phyloP scores from a whole-genome alignment of 2,329 filamentous ascomycete species.

The Fusarium neocosmosporiellum region DNA sequence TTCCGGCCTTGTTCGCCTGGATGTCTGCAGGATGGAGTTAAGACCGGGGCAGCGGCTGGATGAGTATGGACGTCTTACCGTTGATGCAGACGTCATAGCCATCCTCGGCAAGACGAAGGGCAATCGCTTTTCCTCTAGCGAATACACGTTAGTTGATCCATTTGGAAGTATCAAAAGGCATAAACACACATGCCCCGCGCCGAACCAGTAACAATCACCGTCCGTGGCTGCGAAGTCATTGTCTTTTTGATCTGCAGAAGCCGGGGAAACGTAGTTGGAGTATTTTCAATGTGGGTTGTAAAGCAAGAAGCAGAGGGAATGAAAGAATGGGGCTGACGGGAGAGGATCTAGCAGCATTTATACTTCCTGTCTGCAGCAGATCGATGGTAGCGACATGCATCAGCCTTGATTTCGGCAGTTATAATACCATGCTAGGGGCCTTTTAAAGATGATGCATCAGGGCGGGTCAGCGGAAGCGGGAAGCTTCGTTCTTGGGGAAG shows the following conservation, averaged over 20 bases:
- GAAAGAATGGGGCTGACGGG: background rate
- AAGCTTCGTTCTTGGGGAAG: background rate
- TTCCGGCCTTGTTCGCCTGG: slow-evolving; percentile 47
- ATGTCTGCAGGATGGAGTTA: slow-evolving; percentile 1
- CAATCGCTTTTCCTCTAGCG: slow-evolving; percentile 69
- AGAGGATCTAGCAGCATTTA: background rate
- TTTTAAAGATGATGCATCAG: background rate
- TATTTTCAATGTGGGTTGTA: background rate
- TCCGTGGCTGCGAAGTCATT: background rate
- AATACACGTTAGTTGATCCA: background rate
- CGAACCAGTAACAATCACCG: background rate
- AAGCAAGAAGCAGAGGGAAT: background rate
- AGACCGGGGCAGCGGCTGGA: rapidly evolving
- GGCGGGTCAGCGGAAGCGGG: background rate
- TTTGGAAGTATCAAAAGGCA: slow-evolving; percentile 57
- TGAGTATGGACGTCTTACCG: background rate
- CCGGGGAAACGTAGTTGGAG: background rate
- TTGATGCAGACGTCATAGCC: slow-evolving; percentile 72
- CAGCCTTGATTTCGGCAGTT: background rate
- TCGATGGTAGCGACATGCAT: background rate
- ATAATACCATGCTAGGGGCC: background rate
- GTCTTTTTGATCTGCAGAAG: background rate
- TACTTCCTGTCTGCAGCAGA: background rate
- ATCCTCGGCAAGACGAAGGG: slow-evolving; percentile 71
- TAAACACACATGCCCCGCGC: background rate